These are phyloP conservation scores for Tuber borchii DNA, from an alignment of 495 filamentous ascomycete genomes.

Conservation along the genomic window DNA sequence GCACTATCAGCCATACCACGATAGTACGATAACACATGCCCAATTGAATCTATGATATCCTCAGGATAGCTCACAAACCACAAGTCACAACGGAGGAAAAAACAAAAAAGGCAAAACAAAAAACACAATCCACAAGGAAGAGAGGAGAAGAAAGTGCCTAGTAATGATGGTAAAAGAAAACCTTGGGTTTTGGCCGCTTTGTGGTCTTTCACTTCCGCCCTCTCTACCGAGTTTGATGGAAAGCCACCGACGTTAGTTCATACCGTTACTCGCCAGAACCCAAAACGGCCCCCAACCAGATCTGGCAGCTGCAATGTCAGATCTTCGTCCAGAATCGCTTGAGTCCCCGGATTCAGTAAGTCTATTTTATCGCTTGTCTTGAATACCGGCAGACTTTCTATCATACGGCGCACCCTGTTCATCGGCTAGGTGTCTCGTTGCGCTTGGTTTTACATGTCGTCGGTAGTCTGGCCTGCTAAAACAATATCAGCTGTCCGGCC, in stretches of 20 bases:
- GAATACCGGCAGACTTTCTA: neutral
- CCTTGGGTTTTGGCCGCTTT: neutral
- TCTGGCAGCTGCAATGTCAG: slow-evolving; percentile 4
- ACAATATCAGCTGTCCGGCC: neutral
- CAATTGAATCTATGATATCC: neutral
- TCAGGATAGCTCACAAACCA: neutral
- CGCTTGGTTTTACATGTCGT: neutral
- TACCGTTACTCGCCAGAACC: neutral
- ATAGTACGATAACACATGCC: neutral
- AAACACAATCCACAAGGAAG: neutral
- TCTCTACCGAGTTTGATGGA: slow-evolving; percentile 3
- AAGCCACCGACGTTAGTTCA: neutral
- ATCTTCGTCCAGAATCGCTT: slow-evolving; percentile 1
- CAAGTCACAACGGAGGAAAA: neutral
- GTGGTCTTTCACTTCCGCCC: neutral
- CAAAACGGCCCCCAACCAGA: neutral
- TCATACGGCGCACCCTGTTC: neutral
- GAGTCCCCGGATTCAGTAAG: neutral
- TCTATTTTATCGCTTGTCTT: neutral
- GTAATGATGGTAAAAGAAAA: neutral
- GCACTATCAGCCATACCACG: neutral
- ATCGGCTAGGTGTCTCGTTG: neutral
- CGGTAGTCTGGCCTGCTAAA: neutral
- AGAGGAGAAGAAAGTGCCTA: neutral
- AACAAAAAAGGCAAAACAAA: neutral